Evolutionary conservation across 768 basidiomycete species (phyloP).

Genomic region (Neoboletus subvelutipes): DNA sequence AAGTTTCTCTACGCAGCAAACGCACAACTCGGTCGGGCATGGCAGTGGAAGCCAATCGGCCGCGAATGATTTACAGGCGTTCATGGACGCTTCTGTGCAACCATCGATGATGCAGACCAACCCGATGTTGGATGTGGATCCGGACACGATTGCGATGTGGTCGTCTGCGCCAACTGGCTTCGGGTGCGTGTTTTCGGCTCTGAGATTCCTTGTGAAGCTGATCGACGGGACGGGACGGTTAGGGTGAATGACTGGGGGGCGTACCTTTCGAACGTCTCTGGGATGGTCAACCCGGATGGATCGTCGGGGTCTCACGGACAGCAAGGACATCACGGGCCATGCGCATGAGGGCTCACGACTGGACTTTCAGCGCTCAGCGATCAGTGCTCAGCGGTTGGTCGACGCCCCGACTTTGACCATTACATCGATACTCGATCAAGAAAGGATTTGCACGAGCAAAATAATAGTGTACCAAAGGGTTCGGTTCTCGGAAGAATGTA

Average conservation of each 20-base stretch:
- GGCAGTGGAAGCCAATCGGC: not conserved
- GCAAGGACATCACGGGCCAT: too few species aligned
- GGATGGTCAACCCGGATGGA: conserved; percentile 20
- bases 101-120: conserved; percentile 5
- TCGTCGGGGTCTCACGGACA: not conserved
- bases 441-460: too few species aligned
- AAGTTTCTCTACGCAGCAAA: not conserved
- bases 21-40: not conserved
- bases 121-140: conserved; percentile 35
- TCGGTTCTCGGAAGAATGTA: too few species aligned
- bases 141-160: conserved; percentile 61
- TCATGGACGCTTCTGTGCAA: conserved; percentile 9
- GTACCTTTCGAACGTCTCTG: conserved; percentile 35
- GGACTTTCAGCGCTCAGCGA: too few species aligned
- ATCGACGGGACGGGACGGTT: not conserved
- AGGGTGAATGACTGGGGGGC: conserved; percentile 43
- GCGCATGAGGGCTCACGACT: too few species aligned
- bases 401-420: too few species aligned
- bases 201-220: not conserved
- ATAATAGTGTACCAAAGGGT: too few species aligned
- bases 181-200: conserved; percentile 45
- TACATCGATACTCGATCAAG: too few species aligned
- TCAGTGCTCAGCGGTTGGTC: too few species aligned
- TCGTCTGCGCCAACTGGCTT: conserved; percentile 57
- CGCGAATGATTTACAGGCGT: conserved; percentile 13